These are phyloP conservation scores for Brettanomyces anomalus DNA, from an alignment of 805 yeast genomes.

Conservation along the genomic window DNA sequence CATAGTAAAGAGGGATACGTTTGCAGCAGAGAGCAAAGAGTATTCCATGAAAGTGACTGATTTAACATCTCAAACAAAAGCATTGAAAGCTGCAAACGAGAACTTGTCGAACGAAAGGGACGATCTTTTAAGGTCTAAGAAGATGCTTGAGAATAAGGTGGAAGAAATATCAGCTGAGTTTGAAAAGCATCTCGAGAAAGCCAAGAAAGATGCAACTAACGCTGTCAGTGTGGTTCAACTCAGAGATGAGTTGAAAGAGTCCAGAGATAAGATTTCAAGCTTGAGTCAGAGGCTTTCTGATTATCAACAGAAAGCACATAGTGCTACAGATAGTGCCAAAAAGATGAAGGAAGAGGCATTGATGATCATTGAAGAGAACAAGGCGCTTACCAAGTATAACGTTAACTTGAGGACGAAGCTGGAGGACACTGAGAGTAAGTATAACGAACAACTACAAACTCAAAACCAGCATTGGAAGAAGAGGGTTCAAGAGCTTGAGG, in stretches of 20 bases:
- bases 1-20: slow-evolving; percentile 34
- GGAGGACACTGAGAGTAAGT: slow-evolving; percentile 36
- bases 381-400: slow-evolving; percentile 48
- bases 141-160: slow-evolving; percentile 35
- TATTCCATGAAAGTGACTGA: slow-evolving; percentile 36
- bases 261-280: slow-evolving; percentile 21
- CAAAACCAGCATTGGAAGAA: slow-evolving; percentile 49
- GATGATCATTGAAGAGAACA: slow-evolving; percentile 58
- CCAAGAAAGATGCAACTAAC: slow-evolving; percentile 23
- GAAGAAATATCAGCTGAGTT: slow-evolving; percentile 32
- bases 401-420: slow-evolving; percentile 39
- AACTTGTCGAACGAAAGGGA: slow-evolving; percentile 59
- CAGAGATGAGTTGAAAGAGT: slow-evolving; percentile 28
- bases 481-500: slow-evolving; percentile 45
- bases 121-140: slow-evolving; percentile 41
- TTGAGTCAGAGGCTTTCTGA: slow-evolving; percentile 24
- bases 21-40: slow-evolving; percentile 34
- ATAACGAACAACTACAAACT: slow-evolving; percentile 42
- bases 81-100: slow-evolving; percentile 49
- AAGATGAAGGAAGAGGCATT: slow-evolving; percentile 43
- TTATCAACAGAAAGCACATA: slow-evolving; percentile 14
- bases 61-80: slow-evolving; percentile 42
- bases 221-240: slow-evolving; percentile 22
- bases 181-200: slow-evolving; percentile 27
- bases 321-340: slow-evolving; percentile 18